phyloP scores from a whole-genome alignment of 192 early-diverging fungal species.

The Oehlia diaphana region DNA sequence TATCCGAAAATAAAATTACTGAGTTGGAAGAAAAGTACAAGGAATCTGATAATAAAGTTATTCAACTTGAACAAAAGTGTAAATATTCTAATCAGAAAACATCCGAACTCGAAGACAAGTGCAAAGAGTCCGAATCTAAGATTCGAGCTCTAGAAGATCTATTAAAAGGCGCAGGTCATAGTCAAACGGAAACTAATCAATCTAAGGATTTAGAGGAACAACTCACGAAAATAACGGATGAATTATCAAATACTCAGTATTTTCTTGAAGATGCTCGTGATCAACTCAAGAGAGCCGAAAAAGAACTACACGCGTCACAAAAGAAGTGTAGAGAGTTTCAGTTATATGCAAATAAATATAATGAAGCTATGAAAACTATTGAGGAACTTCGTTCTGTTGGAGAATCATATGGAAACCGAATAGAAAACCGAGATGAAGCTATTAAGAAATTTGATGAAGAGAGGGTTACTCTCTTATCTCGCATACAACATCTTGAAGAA shows the following conservation, averaged over 20 bases:
- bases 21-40: neutral
- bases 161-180: neutral
- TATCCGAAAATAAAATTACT: neutral
- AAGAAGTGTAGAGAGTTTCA: neutral
- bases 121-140: neutral
- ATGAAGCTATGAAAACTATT: neutral
- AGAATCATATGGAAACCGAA: neutral
- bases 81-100: neutral
- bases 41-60: neutral
- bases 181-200: neutral
- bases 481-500: neutral
- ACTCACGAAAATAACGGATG: neutral
- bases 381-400: neutral
- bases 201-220: neutral
- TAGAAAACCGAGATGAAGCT: too few species aligned
- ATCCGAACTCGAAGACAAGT: neutral
- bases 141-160: neutral
- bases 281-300: neutral
- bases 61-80: neutral
- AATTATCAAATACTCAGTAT: neutral
- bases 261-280: neutral
- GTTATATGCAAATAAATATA: neutral
- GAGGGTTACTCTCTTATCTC: neutral
- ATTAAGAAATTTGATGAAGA: neutral
- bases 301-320: neutral